These are phyloP conservation scores for Orbilia oligospora DNA, from an alignment of 2,329 filamentous ascomycete genomes.

Conservation along the genomic window DNA sequence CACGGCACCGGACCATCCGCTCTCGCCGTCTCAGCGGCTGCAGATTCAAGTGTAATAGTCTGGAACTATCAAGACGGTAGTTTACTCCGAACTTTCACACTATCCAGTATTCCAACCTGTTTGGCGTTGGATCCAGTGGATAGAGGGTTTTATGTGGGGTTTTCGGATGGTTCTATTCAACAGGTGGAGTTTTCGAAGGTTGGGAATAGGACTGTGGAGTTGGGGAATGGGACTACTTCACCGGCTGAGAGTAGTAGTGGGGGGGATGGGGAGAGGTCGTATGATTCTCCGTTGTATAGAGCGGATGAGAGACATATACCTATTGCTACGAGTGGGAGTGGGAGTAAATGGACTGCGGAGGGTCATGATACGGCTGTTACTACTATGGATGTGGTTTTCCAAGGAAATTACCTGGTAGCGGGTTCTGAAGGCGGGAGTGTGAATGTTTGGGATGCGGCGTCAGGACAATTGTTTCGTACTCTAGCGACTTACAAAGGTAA, in stretches of 20 bases:
- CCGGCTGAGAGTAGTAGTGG: slow-evolving; percentile 19
- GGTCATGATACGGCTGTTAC: slow-evolving; percentile 61
- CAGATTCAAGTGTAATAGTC: slow-evolving; percentile 88
- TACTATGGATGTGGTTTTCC: slow-evolving; percentile 62
- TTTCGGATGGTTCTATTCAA: slow-evolving; percentile 84
- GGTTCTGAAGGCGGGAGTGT: slow-evolving; percentile 63
- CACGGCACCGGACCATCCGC: slow-evolving; percentile 70
- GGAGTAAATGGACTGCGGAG: slow-evolving; percentile 60
- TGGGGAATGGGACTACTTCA: slow-evolving; percentile 49
- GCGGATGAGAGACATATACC: slow-evolving; percentile 53
- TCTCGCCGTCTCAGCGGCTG: slow-evolving; percentile 85
- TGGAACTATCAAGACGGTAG: slow-evolving; percentile 91
- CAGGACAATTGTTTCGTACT: slow-evolving; percentile 63
- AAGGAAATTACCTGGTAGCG: slow-evolving; percentile 63
- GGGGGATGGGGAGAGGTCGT: slow-evolving; percentile 57
- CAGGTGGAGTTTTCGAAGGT: slow-evolving; percentile 77
- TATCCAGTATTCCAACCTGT: slow-evolving; percentile 80
- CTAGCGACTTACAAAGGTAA: slow-evolving; percentile 63
- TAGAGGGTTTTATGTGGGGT: slow-evolving; percentile 83
- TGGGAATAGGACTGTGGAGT: slow-evolving; percentile 42
- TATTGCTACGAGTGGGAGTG: slow-evolving; percentile 30
- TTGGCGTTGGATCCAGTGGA: slow-evolving; percentile 85
- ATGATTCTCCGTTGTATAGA: slow-evolving; percentile 45
- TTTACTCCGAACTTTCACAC: slow-evolving; percentile 83
- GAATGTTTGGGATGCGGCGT: slow-evolving; percentile 64